Percentiles rank a stretch among this genome's conserved stretches.
Evolutionary conservation across 2,329 filamentous ascomycete genomes (phyloP).

Genomic region (Clonostachys byssicola): DNA sequence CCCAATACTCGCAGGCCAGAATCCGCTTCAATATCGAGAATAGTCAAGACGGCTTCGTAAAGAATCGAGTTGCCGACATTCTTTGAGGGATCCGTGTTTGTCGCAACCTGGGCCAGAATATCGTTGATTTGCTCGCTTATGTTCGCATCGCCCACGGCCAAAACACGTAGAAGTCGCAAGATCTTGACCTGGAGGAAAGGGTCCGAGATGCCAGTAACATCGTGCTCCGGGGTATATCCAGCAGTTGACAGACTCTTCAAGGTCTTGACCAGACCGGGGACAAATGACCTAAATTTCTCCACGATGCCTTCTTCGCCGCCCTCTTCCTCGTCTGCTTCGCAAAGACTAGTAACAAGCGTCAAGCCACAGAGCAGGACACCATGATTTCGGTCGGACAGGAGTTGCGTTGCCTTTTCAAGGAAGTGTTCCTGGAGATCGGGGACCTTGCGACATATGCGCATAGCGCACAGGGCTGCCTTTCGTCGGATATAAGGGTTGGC

Average conservation of each 20-base stretch:
- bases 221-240: conserved; percentile 95
- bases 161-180: conserved; percentile 75
- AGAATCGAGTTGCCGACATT: conserved; percentile 98
- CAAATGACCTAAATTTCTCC: conserved; percentile 84
- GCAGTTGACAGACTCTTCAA: conserved; percentile 91
- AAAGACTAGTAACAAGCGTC: conserved; percentile 86
- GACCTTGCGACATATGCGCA: conserved; percentile 97
- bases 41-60: conserved; percentile 95
- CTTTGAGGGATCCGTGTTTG: conserved; percentile 96
- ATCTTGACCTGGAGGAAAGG: conserved; percentile 98
- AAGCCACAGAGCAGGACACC: conserved; percentile 90
- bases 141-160: conserved; percentile 80
- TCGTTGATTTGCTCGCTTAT: conserved; percentile 98
- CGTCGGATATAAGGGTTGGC: conserved; percentile 97
- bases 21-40: conserved; percentile 96
- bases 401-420: conserved; percentile 82
- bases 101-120: conserved; percentile 94
- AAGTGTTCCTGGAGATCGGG: conserved; percentile 97
- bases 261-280: conserved; percentile 82
- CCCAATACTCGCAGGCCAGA: conserved; percentile 90
- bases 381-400: conserved; percentile 91
- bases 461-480: conserved; percentile 97
- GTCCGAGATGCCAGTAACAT: conserved; percentile 96
- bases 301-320: conserved; percentile 86
- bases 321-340: conserved; percentile 90